These are phyloP conservation scores for Ascoidea tarda DNA, from an alignment of 805 yeast genomes.

Conservation along the genomic window DNA sequence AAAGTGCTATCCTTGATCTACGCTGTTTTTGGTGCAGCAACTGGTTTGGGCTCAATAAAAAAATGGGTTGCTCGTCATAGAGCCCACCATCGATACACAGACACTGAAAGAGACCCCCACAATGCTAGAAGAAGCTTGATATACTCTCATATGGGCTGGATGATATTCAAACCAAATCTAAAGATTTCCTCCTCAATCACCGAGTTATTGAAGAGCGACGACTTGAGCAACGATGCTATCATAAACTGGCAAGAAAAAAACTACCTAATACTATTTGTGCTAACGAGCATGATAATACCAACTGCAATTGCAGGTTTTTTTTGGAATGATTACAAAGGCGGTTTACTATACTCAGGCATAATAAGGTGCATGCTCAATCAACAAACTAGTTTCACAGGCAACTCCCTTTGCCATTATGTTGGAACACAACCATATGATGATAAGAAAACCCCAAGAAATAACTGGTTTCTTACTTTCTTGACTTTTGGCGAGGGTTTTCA, in stretches of 20 bases:
- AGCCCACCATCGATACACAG: conserved; percentile 83
- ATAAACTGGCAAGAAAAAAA: conserved; percentile 59
- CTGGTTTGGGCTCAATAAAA: conserved; percentile 63
- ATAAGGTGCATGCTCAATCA: conserved; percentile 60
- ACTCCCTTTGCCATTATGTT: conserved; percentile 71
- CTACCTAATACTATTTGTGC: conserved; percentile 38
- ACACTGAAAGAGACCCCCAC: conserved; percentile 83
- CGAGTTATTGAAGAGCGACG: conserved; percentile 27
- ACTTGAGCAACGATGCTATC: conserved; percentile 33
- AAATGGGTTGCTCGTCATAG: conserved; percentile 79
- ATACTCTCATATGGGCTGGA: conserved; percentile 86
- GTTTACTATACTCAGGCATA: conserved; percentile 68
- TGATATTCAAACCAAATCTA: conserved; percentile 20
- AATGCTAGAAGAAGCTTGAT: conserved; percentile 66
- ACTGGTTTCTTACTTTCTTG: conserved; percentile 37
- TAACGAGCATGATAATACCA: conserved; percentile 50
- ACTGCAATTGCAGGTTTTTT: conserved; percentile 43
- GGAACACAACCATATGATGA: conserved; percentile 67
- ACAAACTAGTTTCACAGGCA: conserved; percentile 64
- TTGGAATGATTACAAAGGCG: conserved; percentile 70
- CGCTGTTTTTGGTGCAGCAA: conserved; percentile 49
- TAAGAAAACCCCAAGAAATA: conserved; percentile 56
- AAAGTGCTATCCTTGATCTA: conserved; percentile 18
- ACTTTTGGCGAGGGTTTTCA: conserved; percentile 88
- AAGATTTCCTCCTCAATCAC: not conserved